Evolutionary conservation across 2,329 filamentous ascomycete species (phyloP), one percentile per base, ranked within the genome.

Genomic region (Trematosphaeria pertusa): DNA sequence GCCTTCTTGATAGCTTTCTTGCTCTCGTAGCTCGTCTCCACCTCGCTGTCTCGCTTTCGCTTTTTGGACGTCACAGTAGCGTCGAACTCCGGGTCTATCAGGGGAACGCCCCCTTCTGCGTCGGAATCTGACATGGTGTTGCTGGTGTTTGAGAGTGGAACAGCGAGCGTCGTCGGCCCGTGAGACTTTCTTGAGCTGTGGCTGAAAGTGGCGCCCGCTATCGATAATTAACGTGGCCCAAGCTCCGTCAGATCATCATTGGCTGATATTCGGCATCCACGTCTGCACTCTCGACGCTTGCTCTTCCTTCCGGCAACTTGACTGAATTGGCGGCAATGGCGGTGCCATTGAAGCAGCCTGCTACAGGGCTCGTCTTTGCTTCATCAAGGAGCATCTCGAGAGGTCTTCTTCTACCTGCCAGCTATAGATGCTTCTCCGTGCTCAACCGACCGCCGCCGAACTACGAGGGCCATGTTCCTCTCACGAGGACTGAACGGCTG

Each of bases 381-480:
- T 35, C 45, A 32, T 46, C 47, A 5, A 49, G 34, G 15, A 26
- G 18, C 19, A n/a, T 35, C 3, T 46, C 55, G 3, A 28, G 34
- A 12, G 21, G 44, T 34, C 37, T 56, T 5, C 32, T 52, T 11
- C 52, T 56, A 12, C 54, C 58, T 5, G 54, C 54, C 4, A 66
- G 65, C 42, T 59, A 58, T 19, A 77, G 82, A 52, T 67, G 72
- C 24, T 96, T 97, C 78, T 96, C 92, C 33, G 84, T 91, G 53
- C 83, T 96, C 61, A 88, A 88, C 72, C 88, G 94, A 5, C 93
- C 93, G 39, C 82, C 83, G 19, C 89, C 91, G 46, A 94, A 89
- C 64, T 97, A 97, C 76, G 86, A 89, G 1, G 91, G 91, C 73
- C 94, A 99, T 82, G 85, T 97, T 22, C 94, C 93, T 26, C 82